A percentile compares a stretch with the other conserved stretches of the same genome.
These are phyloP conservation scores for Microbotryum violaceum DNA, from an alignment of 1,284 basidiomycete species.

Conservation along the genomic window DNA sequence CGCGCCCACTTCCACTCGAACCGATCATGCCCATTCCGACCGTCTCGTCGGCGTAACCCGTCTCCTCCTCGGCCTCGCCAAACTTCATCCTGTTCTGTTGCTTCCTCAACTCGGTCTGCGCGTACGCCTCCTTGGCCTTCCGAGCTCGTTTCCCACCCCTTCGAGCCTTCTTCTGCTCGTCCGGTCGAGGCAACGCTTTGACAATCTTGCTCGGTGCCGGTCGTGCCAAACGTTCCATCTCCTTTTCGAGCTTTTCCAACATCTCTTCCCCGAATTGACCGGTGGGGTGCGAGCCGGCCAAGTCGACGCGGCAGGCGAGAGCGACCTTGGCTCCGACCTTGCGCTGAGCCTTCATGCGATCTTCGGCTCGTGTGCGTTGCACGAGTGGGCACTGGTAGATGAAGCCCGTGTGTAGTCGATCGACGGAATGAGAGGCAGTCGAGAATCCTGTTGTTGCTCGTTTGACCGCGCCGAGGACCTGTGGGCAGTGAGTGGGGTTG, in stretches of 20 bases:
- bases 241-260: conserved; percentile 78
- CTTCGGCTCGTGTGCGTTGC: conserved; percentile 77
- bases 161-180: conserved; percentile 84
- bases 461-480: conserved; percentile 88
- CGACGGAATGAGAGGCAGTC: conserved; percentile 50
- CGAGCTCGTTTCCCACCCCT: conserved; percentile 90
- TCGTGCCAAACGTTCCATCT: conserved; percentile 83
- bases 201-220: conserved; percentile 89
- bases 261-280: conserved; percentile 69
- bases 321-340: conserved; percentile 88
- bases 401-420: conserved; percentile 87
- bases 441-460: conserved; percentile 84
- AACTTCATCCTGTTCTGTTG: conserved; percentile 95
- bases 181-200: conserved; percentile 92
- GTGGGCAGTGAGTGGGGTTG: not conserved
- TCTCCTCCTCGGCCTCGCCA: conserved; percentile 91
- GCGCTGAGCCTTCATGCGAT: conserved; percentile 82
- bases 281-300: conserved; percentile 66
- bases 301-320: conserved; percentile 85
- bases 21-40: conserved; percentile 97
- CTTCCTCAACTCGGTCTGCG: conserved; percentile 92
- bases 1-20: conserved; percentile 62
- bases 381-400: conserved; percentile 88
- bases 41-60: conserved; percentile 91
- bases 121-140: conserved; percentile 93